These are phyloP conservation scores for Silene noctiflora DNA, from an alignment of 179 eudicot genomes.

Conservation along the genomic window DNA sequence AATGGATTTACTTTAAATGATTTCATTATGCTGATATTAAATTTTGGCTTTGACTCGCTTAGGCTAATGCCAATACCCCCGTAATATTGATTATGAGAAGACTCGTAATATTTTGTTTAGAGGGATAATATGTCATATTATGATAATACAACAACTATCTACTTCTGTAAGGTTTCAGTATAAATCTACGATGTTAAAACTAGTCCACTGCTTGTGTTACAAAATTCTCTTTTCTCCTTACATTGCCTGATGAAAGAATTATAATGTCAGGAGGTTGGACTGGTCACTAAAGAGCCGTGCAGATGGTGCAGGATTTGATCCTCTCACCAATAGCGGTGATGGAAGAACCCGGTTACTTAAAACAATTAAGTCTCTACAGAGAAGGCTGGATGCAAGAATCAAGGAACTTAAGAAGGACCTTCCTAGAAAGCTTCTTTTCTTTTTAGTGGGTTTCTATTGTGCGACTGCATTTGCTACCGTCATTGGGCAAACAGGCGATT, in stretches of 20 bases:
- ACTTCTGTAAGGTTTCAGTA: not conserved
- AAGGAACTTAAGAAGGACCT: conserved; percentile 52
- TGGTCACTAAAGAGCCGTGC: conserved; percentile 64
- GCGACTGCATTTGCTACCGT: conserved; percentile 89
- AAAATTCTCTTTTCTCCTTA: not conserved
- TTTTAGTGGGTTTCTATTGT: conserved; percentile 85
- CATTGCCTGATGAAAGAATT: conserved; percentile 11
- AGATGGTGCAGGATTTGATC: conserved; percentile 49
- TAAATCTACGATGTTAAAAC: not conserved
- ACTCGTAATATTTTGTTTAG: not conserved
- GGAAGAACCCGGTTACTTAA: conserved; percentile 68
- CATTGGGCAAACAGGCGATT: conserved; percentile 94
- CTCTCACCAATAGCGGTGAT: conserved; percentile 37
- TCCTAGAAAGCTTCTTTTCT: conserved; percentile 59
- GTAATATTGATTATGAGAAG: not conserved
- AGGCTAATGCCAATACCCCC: conserved; percentile 3
- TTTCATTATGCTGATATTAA: not conserved
- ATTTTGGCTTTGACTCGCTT: not conserved
- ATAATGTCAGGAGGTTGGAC: conserved; percentile 39
- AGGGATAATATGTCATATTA: not conserved
- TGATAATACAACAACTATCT: not conserved
- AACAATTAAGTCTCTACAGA: conserved; percentile 43
- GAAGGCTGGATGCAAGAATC: conserved; percentile 46
- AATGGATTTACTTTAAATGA: not conserved
- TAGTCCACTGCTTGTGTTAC: not conserved